Evolutionary conservation across 257 asterid genomes (phyloP), one percentile per base, ranked within the genome.

Genomic region (Primulina tabacum): DNA sequence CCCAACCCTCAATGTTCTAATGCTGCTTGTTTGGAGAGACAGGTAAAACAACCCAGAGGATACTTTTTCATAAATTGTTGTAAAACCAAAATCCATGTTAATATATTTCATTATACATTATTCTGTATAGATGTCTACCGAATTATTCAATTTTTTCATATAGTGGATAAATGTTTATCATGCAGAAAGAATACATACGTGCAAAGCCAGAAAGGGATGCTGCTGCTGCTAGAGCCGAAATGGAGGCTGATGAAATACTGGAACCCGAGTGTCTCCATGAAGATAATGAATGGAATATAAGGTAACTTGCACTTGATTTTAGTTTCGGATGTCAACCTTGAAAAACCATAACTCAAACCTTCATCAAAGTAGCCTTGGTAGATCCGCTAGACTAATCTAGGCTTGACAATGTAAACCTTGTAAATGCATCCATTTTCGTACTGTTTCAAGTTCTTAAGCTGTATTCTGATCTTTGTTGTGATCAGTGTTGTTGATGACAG

Each of bases 1-100:
- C 99, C 99, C 63, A 94, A 94, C 64, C 87, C 95, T 73, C 97
- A 91, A 71, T 94, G 99, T 75, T 90, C 96, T 55, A 94, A 94
- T 72, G 82, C 96, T 78, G 91, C 96, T 74, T 94, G 99, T 78
- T 78, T 90, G 84, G 97, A 91, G 77, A 82, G 97, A 84, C 99
- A 94, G 96, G 99, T 91, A 75, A 71, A 20, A 38, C 62, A 30
- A 66, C 32, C 75, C 52, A 2, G 34, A 66, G 47, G 60, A 70
- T 53, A 64, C 64, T 55, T 73, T 61, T 60, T 30, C 3, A 17
- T 62, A 8, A 37, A 53, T 73, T 24, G 17, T 24, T 38, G 34
- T 12, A 14, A 12, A 55, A 58, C 37, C 9, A 17, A 68, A 29
- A 59, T 75, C 57, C 70, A 18, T 50, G 8, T 65, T 11, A 32